Conservation (phyloP, 2,329 filamentous ascomycete genomes). For the Cordyceps farinosa region DNA sequence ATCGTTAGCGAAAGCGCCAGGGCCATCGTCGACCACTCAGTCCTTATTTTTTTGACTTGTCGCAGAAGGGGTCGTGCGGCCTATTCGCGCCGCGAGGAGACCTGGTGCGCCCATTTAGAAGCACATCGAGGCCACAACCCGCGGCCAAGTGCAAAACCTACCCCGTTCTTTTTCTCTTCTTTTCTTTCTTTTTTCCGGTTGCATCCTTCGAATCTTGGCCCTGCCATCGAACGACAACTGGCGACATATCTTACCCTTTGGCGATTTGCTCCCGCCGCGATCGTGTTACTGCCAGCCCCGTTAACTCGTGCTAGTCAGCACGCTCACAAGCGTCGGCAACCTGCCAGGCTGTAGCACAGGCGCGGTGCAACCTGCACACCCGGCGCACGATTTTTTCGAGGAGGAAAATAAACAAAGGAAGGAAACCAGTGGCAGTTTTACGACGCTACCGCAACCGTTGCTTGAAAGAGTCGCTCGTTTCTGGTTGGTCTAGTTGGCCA, state of each 20-base stretch:
- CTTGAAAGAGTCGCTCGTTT: background rate
- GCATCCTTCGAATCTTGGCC: background rate
- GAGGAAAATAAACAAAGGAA: background rate
- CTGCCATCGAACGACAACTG: background rate
- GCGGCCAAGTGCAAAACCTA: conserved; percentile 14
- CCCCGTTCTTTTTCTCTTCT: background rate
- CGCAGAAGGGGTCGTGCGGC: background rate
- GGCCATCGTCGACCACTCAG: background rate
- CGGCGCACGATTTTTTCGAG: background rate
- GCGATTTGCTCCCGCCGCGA: background rate
- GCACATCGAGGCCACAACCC: background rate
- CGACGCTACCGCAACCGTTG: background rate
- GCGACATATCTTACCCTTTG: background rate
- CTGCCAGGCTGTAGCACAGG: conserved; percentile 1
- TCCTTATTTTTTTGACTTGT: background rate
- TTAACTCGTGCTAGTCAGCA: background rate
- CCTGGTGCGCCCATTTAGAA: background rate
- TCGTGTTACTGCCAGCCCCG: background rate
- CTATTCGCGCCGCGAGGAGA: background rate
- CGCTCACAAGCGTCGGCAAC: background rate
- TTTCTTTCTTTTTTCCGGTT: background rate
- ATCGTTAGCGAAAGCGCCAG: background rate
- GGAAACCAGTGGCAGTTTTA: background rate
- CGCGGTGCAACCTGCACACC: conserved; percentile 3
- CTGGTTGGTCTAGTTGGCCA: background rate